Conservation (phyloP, 78 protist species). For the Emiliania huxleyi region DNA sequence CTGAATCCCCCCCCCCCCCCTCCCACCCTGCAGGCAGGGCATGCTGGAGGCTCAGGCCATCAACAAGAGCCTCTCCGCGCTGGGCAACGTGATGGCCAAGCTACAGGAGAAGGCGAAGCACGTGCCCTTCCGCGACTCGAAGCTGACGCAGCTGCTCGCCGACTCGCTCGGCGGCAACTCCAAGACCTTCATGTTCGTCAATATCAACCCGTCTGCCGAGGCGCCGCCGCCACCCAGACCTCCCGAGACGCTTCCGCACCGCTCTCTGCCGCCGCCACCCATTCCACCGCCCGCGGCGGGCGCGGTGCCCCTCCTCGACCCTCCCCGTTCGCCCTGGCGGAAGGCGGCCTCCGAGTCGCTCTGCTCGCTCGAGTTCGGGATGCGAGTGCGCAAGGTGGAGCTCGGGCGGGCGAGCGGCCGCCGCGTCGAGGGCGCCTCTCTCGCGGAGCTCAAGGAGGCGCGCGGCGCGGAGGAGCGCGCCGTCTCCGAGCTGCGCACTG, state of each 20-base stretch:
- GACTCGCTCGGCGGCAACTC: conserved; percentile 31
- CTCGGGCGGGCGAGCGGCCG: neutral
- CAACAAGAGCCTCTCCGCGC: neutral
- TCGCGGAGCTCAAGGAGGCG: neutral
- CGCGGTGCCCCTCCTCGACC: too few relatives aligned
- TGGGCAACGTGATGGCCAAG: neutral
- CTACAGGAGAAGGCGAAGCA: conserved; percentile 5
- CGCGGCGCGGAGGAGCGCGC: neutral
- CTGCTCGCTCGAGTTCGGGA: conserved; percentile 31
- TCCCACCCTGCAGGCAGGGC: too few relatives aligned
- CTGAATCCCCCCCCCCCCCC: too few relatives aligned
- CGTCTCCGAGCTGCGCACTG: neutral
- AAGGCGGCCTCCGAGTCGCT: neutral
- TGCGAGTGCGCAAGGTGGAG: conserved; percentile 1
- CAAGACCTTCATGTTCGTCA: conserved; percentile 31
- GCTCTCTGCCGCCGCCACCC: too few relatives aligned
- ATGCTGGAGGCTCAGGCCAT: conserved; percentile 9
- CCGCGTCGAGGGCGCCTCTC: neutral
- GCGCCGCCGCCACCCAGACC: too few relatives aligned
- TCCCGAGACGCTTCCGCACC: too few relatives aligned
- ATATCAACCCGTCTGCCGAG: neutral
- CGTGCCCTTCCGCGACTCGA: neutral
- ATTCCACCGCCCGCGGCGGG: too few relatives aligned
- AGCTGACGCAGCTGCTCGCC: conserved; percentile 27
- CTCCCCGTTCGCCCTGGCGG: too few relatives aligned